Conservation (phyloP, 495 filamentous ascomycete genomes). For the Lophiotrema nucula region DNA sequence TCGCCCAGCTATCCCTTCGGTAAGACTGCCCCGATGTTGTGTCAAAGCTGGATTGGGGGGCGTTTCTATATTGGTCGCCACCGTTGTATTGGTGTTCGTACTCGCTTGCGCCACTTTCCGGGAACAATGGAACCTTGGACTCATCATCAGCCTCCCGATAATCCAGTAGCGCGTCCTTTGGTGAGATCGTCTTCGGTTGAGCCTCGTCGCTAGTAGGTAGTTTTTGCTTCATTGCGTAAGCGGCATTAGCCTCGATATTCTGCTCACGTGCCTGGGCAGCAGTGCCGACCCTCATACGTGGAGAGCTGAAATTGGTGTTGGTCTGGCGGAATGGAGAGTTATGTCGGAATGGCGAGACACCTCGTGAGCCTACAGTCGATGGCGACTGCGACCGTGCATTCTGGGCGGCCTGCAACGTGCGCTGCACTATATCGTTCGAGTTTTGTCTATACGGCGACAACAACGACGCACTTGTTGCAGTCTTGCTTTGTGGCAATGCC, state of each 20-base stretch:
- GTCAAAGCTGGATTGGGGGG: constrained; percentile 39
- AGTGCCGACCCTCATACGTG: constrained; percentile 51
- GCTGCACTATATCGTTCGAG: constrained; percentile 58
- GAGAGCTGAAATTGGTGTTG: constrained; percentile 42
- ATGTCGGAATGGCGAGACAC: constrained; percentile 79
- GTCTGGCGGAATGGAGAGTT: constrained; percentile 64
- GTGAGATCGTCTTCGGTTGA: constrained; percentile 87
- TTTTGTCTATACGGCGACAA: constrained; percentile 59
- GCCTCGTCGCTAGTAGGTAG: constrained; percentile 47
- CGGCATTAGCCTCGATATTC: constrained; percentile 59
- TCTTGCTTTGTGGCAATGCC: constrained; percentile 38
- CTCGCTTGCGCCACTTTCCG: constrained; percentile 47
- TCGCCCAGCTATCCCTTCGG: constrained; percentile 37
- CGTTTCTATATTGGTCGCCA: constrained; percentile 35
- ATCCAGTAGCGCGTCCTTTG: constrained; percentile 87
- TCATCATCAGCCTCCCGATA: constrained; percentile 74
- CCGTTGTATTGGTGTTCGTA: constrained; percentile 45
- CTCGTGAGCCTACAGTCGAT: constrained; percentile 55
- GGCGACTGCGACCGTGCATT: constrained; percentile 62
- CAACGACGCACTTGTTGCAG: constrained; percentile 41
- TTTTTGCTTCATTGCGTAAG: constrained; percentile 41
- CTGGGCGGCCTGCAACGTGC: constrained; percentile 75
- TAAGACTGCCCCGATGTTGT: constrained; percentile 42
- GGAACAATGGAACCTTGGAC: constrained; percentile 67
- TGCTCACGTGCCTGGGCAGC: constrained; percentile 59